Percentiles rank a stretch among this genome's conserved stretches.
These are phyloP conservation scores for Kazachstania martiniae DNA, from an alignment of 805 yeast species.

Conservation along the genomic window DNA sequence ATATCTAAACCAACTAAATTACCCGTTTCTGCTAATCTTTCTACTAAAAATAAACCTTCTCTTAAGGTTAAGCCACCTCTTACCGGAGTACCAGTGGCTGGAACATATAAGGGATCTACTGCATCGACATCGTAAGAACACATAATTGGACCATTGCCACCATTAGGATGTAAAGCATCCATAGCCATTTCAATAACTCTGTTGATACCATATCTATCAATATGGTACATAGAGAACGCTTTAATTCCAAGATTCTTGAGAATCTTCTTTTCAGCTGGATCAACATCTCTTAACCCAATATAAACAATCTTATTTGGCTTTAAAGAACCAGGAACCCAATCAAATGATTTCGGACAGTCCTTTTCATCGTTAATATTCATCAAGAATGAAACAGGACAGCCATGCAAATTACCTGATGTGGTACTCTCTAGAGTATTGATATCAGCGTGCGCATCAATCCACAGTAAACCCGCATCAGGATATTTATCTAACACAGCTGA, in stretches of 20 bases:
- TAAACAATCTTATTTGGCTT: constrained; percentile 69
- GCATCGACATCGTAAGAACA: constrained; percentile 94
- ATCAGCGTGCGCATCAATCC: constrained; percentile 99
- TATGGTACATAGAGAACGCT: constrained; percentile 91
- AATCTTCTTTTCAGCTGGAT: constrained; percentile 69
- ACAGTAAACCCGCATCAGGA: constrained; percentile 82
- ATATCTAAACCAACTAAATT: constrained; percentile 77
- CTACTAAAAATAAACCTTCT: constrained; percentile 88
- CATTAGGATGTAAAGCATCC: constrained; percentile 61
- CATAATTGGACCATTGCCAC: constrained; percentile 66
- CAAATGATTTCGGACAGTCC: constrained; percentile 50
- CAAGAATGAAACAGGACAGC: constrained; percentile 89
- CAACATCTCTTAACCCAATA: constrained; percentile 92
- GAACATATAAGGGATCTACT: constrained; percentile 86
- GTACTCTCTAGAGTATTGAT: constrained; percentile 81
- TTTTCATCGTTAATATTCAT: constrained; percentile 64
- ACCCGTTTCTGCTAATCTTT: constrained; percentile 87
- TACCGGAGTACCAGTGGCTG: constrained; percentile 97
- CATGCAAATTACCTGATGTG: constrained; percentile 85
- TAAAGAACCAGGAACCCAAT: constrained; percentile 69
- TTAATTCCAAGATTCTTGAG: constrained; percentile 60
- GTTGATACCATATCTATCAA: constrained; percentile 88
- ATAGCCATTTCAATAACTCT: constrained; percentile 88
- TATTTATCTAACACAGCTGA: constrained; percentile 66
- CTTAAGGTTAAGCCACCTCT: constrained; percentile 91